Conservation (phyloP, 306 rosid genomes). For the Trifolium fragiferum region DNA sequence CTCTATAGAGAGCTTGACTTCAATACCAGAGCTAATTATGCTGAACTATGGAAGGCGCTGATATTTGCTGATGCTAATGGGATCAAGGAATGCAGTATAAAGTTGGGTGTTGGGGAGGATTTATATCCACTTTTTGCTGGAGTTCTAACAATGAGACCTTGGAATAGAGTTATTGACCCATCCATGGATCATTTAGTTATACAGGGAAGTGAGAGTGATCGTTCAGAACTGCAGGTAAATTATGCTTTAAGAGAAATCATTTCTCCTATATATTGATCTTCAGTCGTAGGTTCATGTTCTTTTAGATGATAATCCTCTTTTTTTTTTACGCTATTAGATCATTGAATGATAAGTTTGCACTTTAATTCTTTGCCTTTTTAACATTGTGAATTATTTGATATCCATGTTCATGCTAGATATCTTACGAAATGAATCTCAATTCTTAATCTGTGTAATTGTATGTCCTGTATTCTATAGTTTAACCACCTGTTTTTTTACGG, state of each 20-base stretch:
- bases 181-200: constrained; percentile 90
- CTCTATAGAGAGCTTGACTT: constrained; percentile 91
- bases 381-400: constrained; percentile 23
- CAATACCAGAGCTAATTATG: constrained; percentile 78
- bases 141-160: constrained; percentile 94
- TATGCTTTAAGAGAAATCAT: constrained; percentile 6
- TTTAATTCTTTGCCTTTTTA: constrained; percentile 31
- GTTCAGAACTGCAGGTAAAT: constrained; percentile 89
- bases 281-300: constrained; percentile 31
- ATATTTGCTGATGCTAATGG: constrained; percentile 80
- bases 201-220: constrained; percentile 69
- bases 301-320: constrained; percentile 9
- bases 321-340: too few relatives aligned
- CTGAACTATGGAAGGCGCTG: constrained; percentile 92
- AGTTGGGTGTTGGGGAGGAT: constrained; percentile 98
- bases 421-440: constrained; percentile 11
- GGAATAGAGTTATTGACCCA: constrained; percentile 84
- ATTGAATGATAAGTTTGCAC: constrained; percentile 29
- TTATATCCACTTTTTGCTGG: constrained; percentile 93
- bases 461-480: constrained; percentile 25
- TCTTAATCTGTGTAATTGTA: constrained; percentile 23
- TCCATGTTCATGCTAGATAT: constrained; percentile 36
- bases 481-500: constrained; percentile 24
- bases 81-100: constrained; percentile 84
- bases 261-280: constrained; percentile 15